Percentiles rank a stretch among this genome's conserved stretches.
phyloP scores from a whole-genome alignment of 306 rosid genomes.

The Vicia villosa region DNA sequence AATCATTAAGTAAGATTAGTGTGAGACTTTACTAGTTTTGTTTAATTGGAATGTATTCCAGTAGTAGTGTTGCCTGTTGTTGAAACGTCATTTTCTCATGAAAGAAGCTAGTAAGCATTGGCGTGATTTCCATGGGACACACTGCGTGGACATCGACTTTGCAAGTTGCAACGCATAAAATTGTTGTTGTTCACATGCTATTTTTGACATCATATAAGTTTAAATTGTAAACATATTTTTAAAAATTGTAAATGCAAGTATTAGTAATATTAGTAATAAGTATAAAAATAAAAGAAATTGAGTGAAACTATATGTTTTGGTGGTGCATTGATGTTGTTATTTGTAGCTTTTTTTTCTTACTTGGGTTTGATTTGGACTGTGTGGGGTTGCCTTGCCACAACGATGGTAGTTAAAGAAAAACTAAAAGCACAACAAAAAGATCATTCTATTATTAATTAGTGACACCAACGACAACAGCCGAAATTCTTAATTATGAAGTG shows the following conservation, averaged over 20 bases:
- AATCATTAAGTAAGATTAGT: constrained; percentile 15
- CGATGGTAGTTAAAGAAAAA: constrained; percentile 32
- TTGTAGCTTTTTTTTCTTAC: neutral
- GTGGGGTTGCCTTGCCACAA: constrained; percentile 35
- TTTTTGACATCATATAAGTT: neutral
- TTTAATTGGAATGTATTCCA: neutral
- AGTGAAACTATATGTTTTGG: too few species aligned
- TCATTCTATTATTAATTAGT: constrained; percentile 17
- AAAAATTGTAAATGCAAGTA: too few species aligned
- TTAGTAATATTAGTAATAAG: too few species aligned
- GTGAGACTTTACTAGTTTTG: neutral
- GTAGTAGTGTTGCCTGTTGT: constrained; percentile 8
- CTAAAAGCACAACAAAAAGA: constrained; percentile 31
- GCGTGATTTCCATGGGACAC: constrained; percentile 14
- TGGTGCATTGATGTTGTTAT: constrained; percentile 11
- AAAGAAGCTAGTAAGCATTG: neutral
- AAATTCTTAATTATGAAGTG: constrained; percentile 31
- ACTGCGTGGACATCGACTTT: constrained; percentile 3
- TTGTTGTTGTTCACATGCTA: constrained; percentile 15
- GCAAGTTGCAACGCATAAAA: neutral
- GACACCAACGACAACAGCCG: constrained; percentile 23
- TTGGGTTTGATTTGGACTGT: constrained; percentile 4
- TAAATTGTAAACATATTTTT: neutral
- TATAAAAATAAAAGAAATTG: too few species aligned
- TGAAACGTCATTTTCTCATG: constrained; percentile 24